phyloP scores from a whole-genome alignment of 305 asterid species.

The Solanum hybrid region DNA sequence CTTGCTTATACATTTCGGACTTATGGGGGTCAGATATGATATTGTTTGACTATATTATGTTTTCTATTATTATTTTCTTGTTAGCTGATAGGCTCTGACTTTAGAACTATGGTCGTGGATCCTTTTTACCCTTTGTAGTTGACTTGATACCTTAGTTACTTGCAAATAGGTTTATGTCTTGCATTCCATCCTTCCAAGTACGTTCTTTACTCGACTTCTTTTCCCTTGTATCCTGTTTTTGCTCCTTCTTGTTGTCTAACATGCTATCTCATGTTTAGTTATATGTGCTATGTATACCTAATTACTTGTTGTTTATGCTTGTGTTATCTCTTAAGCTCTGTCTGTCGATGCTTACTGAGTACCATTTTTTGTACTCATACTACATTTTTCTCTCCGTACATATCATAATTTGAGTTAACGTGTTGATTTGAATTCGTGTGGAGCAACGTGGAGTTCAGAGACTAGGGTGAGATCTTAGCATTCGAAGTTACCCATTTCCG shows the following conservation, averaged over 20 bases:
- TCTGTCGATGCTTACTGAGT: neutral
- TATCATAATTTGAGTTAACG: neutral
- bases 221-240: neutral
- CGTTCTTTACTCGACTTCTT: neutral
- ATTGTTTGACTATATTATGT: neutral
- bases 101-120: neutral
- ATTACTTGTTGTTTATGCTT: too few species aligned
- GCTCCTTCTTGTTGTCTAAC: neutral
- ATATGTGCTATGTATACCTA: neutral
- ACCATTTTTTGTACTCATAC: neutral
- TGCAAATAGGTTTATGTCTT: too few species aligned
- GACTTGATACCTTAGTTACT: neutral
- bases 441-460: neutral
- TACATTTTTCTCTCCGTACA: neutral
- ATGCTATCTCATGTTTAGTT: neutral
- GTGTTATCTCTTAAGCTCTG: neutral
- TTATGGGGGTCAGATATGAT: neutral
- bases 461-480: neutral
- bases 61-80: neutral
- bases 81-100: neutral
- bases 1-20: neutral
- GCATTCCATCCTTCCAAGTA: neutral
- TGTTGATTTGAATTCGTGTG: neutral
- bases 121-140: neutral
- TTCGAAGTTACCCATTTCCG: too few species aligned